Evolutionary conservation across 2,329 filamentous ascomycete species (phyloP).

Genomic region (Cladophialophora exuberans): DNA sequence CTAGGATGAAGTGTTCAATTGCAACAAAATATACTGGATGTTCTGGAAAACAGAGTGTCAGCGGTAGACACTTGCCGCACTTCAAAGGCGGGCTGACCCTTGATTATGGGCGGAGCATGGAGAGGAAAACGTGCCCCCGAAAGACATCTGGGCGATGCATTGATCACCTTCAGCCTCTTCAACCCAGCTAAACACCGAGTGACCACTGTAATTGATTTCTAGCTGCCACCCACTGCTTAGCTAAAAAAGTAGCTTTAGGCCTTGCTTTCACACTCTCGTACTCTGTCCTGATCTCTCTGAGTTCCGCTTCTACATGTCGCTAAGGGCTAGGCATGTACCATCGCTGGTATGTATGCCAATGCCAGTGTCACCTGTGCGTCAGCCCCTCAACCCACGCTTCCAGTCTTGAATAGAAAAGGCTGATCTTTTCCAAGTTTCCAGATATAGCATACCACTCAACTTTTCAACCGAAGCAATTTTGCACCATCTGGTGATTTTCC

Average conservation of each 20-base stretch:
- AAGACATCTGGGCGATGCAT: too few relatives aligned
- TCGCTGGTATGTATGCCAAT: too few relatives aligned
- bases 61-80: slow-evolving; percentile 9
- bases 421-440: slow-evolving; percentile 3
- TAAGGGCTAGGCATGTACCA: too few relatives aligned
- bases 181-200: too few relatives aligned
- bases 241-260: too few relatives aligned
- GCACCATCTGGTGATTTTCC: background rate
- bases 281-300: too few relatives aligned
- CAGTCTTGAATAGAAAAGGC: background rate
- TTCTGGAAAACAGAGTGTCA: slow-evolving; percentile 9
- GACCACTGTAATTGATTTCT: too few relatives aligned
- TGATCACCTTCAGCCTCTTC: slow-evolving; percentile 15
- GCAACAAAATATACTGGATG: slow-evolving; percentile 1
- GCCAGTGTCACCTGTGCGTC: slow-evolving; percentile 4
- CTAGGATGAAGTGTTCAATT: slow-evolving; percentile 11
- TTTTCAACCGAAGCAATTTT: background rate
- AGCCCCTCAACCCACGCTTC: slow-evolving; percentile 10
- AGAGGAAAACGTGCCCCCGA: background rate
- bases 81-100: slow-evolving; percentile 10
- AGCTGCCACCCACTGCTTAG: too few relatives aligned
- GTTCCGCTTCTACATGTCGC: too few relatives aligned
- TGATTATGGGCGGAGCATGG: slow-evolving; percentile 9
- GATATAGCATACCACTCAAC: slow-evolving; percentile 9
- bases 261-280: too few relatives aligned